phyloP scores from a whole-genome alignment of 805 yeast species.

The Suhomyces xylopsoci region DNA sequence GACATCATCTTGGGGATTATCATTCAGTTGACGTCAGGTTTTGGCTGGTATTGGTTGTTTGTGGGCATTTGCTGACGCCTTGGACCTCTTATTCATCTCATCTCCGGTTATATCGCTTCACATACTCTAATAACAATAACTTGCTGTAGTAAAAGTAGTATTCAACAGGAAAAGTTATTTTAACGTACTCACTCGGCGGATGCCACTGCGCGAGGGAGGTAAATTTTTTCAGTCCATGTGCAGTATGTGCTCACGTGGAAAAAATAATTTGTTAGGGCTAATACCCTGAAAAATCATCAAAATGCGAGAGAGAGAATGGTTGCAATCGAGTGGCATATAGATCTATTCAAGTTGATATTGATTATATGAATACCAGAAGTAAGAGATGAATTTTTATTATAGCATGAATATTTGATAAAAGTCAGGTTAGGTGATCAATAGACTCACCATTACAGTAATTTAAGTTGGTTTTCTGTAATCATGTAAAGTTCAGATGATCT shows the following conservation, averaged over 20 bases:
- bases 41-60: background rate
- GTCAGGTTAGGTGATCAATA: no score
- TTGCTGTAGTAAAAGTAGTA: conserved; percentile 2
- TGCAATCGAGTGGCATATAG: background rate
- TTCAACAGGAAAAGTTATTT: conserved; percentile 4
- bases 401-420: no score
- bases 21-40: no score
- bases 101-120: background rate
- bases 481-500: no score
- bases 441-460: no score
- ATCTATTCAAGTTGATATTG: no score
- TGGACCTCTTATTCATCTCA: background rate
- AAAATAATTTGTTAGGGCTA: background rate
- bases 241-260: conserved; percentile 1
- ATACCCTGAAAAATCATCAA: background rate
- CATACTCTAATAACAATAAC: conserved; percentile 4
- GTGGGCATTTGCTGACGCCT: background rate
- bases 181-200: conserved; percentile 2
- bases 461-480: no score
- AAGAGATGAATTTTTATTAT: no score
- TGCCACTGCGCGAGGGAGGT: conserved; percentile 4
- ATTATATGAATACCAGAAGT: no score
- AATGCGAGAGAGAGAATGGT: background rate
- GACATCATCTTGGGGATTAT: no score
- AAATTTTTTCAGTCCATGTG: conserved; percentile 4